Evolutionary conservation across 176 grass and related monocot species (phyloP), one percentile per base, ranked within the genome.

Genomic region (Avena insularis): DNA sequence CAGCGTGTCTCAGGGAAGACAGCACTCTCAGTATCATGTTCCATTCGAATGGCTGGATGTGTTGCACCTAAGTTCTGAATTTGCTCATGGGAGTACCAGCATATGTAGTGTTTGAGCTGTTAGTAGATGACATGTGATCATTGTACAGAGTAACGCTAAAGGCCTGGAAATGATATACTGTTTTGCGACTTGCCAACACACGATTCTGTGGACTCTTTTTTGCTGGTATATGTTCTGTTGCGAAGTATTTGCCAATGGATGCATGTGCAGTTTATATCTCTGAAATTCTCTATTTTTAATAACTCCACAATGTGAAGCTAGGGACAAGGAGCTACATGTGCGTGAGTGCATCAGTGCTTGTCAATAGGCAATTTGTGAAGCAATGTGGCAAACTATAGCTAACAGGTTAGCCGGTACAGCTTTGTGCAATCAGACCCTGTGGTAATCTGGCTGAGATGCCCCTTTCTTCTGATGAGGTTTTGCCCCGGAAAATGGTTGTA

Each of bases 41-140:
- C 79, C 72, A 83, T 83, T 19, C 67, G 70, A 71, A 83, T 53
- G 14, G 83, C 21, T 20, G 70, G 74, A 74, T 65, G 73, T 65
- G n/a, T 67, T 79, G 56, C 12, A 43, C 56, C 81, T 79, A 82
- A 85, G 77, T 67, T 87, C 71, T 43, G 19, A 85, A 82, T 71
- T 31, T 13, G 49, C 12, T 53, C 9, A 62, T 67, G 43, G 35
- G 78, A 48, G 43, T 33, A 45, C 73, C 79, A 55, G 45, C 60
- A 66, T 75, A 66, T 75, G 69, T 88, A 82, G 90, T 85, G 63
- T 88, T 71, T 87, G 45, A 87, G 48, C 73, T 83, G 65, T 87
- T 86, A 50, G 87, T 83, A 69, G 91, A 86, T 75, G 83, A 72
- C 76, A 86, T 89, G 84, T 80, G 56, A 87, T 89, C 84, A 84